Percentiles rank a stretch among this genome's conserved stretches.
Evolutionary conservation across 2,329 filamentous ascomycete species (phyloP).

Genomic region (Xylaria sp.): DNA sequence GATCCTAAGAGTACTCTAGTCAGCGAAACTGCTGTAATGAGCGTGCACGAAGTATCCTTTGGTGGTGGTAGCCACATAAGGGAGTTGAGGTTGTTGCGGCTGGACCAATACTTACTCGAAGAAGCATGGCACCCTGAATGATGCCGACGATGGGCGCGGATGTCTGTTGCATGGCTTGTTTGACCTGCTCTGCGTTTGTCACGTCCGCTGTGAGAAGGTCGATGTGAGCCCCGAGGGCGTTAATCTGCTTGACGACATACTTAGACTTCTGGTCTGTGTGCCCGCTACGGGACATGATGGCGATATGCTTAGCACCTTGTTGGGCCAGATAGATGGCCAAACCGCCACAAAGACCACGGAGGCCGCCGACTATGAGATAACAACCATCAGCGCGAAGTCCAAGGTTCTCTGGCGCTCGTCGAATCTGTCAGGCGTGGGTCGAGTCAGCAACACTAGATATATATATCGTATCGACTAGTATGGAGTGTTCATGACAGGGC

Average conservation of each 20-base stretch:
- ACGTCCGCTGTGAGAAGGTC: slow-evolving; percentile 30
- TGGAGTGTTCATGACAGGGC: too few relatives aligned
- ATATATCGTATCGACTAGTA: slow-evolving; percentile 20
- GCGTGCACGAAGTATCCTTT: too few relatives aligned
- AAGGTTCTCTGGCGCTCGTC: slow-evolving; percentile 27
- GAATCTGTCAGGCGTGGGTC: too few relatives aligned
- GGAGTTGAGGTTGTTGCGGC: too few relatives aligned
- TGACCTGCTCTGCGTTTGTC: slow-evolving; percentile 18
- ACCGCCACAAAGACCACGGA: slow-evolving; percentile 45
- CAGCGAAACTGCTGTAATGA: too few relatives aligned
- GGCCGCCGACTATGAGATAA: slow-evolving; percentile 43
- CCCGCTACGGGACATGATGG: slow-evolving; percentile 41
- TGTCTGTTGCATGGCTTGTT: slow-evolving; percentile 11
- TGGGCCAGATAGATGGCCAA: slow-evolving; percentile 43
- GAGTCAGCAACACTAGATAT: too few relatives aligned
- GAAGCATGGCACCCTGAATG: slow-evolving; percentile 37
- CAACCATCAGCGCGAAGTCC: slow-evolving; percentile 30
- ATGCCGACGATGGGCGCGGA: slow-evolving; percentile 30
- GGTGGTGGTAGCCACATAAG: too few relatives aligned
- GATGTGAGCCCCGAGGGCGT: slow-evolving; percentile 29
- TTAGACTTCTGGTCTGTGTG: slow-evolving; percentile 38
- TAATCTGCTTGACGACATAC: slow-evolving; percentile 29
- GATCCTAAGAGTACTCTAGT: slow-evolving; percentile 22
- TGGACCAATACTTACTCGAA: slow-evolving; percentile 20
- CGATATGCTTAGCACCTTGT: slow-evolving; percentile 43